Evolutionary conservation across 441 rosid genomes (phyloP), one percentile per base, ranked within the genome.

Genomic region (Gossypium aridum): DNA sequence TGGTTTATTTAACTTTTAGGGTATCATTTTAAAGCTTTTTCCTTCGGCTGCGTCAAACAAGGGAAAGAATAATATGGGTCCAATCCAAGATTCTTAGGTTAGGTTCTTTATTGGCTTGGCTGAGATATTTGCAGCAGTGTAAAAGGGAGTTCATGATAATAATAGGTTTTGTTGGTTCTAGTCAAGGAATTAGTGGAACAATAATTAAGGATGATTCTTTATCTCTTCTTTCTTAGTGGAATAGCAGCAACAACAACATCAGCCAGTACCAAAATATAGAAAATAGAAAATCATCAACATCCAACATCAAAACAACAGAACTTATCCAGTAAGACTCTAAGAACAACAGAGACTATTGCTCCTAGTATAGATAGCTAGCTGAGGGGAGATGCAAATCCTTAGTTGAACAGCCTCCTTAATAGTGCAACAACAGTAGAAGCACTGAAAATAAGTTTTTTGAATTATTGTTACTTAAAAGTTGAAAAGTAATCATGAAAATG

Each of bases 31-130:
- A 10, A 43, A 43, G 49, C 1, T 1, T 20, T 53, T 64, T 25
- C 16, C 3, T 37, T 22, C 14, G n/a, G 10, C 17, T 25, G 55
- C 61, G 17, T 10, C 61, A 25, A 69, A 69, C 39, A 69, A 26
- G 23, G 73, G 25, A 53, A 69, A 8, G 61, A 69, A 53, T 51
- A 45, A n/a, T 53, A 7, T 69, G 61, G 72, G 72, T 69, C 3
- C 60, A 51, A 26, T 55, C 23, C 60, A 55, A 55, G 23, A 7
- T 49, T 68, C 25, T 8, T 49, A 23, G 49, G 14, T 23, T 49
- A n/a, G 25, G 59, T 25, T 45, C 5, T 66, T 66, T 66, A 66
- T 45, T 22, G n/a, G 71, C 71, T 22, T 67, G 71, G 49, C 37
- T 13, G 57, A 23, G 14, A 67, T 3, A 22, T 22, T 67, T 47